Evolutionary conservation across 139 green algal species (phyloP).

Genomic region (Chlorella sp.): DNA sequence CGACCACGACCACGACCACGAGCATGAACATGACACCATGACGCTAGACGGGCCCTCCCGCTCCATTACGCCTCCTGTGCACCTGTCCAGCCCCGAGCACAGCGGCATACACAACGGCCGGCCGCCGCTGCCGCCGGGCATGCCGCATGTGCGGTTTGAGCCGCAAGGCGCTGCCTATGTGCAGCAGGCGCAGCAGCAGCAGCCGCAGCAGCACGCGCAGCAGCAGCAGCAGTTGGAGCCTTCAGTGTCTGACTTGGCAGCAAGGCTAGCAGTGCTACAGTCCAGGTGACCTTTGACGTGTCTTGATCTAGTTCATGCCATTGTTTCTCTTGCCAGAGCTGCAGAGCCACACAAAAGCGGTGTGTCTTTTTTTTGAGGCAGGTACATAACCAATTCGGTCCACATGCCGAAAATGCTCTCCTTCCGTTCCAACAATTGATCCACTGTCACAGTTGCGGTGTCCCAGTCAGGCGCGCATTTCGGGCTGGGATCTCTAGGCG

Average conservation of each 20-base stretch:
- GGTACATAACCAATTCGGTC: too few relatives aligned
- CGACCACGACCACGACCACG: background rate
- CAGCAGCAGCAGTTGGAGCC: background rate
- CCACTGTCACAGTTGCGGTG: too few relatives aligned
- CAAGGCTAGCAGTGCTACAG: conserved; percentile 21
- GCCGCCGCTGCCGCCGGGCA: background rate
- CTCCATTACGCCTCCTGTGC: background rate
- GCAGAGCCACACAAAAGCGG: too few relatives aligned
- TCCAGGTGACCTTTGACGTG: conserved; percentile 7
- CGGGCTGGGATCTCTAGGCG: too few relatives aligned
- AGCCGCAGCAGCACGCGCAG: background rate
- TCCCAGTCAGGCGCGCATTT: too few relatives aligned
- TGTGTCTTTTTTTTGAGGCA: too few relatives aligned
- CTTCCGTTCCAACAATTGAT: too few relatives aligned
- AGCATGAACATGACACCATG: background rate
- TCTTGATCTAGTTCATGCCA: too few relatives aligned
- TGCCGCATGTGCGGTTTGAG: background rate
- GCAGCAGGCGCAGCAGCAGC: background rate
- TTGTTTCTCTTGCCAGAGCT: too few relatives aligned
- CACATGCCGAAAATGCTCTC: too few relatives aligned
- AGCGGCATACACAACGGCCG: background rate
- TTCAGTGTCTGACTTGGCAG: conserved; percentile 6
- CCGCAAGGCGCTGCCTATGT: background rate
- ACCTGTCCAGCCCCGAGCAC: background rate
- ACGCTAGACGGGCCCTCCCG: conserved; percentile 20